Evolutionary conservation across 179 eudicot species (phyloP), one percentile per base, ranked within the genome.

Genomic region (Camellia oleifera): DNA sequence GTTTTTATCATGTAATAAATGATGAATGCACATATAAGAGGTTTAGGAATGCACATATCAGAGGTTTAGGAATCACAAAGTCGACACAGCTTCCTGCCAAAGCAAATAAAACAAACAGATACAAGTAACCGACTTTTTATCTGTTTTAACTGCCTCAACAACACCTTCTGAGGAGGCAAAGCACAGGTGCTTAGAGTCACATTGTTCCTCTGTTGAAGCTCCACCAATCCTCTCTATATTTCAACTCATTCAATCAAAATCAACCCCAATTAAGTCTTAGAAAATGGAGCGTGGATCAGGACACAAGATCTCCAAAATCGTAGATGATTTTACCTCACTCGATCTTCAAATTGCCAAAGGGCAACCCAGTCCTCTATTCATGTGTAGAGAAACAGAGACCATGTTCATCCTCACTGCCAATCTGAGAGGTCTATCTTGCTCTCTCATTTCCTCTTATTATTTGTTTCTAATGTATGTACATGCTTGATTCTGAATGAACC

Each of bases 271-370:
- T 26, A 23, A 20, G 4, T 64, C 60, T 42, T 50, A 69, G 61
- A 77, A 58, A 6, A 93, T 94, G 93, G 97, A 89, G 77, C 77
- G 89, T 11, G 92, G 88, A 77, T 69, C 89, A 53, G 92, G 92
- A 56, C 86, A 88, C 42, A 90, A 91, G 83, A 78, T 89, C 17
- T 79, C 88, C 1, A 88, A 81, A 77, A 70, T 69, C 15, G 12
- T 79, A 12, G 90, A 91, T 69, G 91, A 87, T 62, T 77, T 63
- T 54, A 53, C 66, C 42, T 85, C 89, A 1, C 74, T 90, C 9
- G 90, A 89, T 63, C 80, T 92, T 50, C 82, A 75, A 13, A 20
- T 90, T 17, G 82, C 88, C 26, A 91, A 88, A 74, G 88, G 88
- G 78, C 84, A 84, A 76, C 83, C 66, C 2, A 88, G 87, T 57